Evolutionary conservation across 768 basidiomycete species (phyloP).

Genomic region (Lactarius hatsudake): DNA sequence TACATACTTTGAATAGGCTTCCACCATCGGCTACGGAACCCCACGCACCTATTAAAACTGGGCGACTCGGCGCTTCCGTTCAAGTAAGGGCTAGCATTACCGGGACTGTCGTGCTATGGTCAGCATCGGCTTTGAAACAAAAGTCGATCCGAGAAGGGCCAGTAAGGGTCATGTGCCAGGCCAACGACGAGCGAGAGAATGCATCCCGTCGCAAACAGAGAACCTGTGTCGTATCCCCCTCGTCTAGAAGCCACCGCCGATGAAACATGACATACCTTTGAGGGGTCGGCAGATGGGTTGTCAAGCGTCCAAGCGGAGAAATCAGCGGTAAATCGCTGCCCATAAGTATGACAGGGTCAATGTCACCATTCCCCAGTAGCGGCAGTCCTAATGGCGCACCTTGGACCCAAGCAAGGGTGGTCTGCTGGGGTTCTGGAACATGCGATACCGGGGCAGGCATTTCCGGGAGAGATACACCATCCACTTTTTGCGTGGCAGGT

Average conservation of each 20-base stretch:
- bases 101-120: conserved; percentile 11
- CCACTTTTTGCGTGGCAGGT: background rate
- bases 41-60: conserved; percentile 7
- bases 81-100: conserved; percentile 21
- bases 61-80: conserved; percentile 22
- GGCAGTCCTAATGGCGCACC: conserved; percentile 1
- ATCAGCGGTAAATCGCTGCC: conserved; percentile 14
- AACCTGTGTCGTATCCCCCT: background rate
- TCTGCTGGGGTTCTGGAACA: conserved; percentile 6
- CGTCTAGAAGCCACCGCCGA: background rate
- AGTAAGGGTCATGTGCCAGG: background rate
- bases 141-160: background rate
- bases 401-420: conserved; percentile 9
- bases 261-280: conserved; percentile 34
- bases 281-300: conserved; percentile 35
- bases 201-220: background rate
- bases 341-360: background rate
- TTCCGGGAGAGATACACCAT: background rate
- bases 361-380: background rate
- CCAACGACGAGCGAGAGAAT: background rate
- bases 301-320: conserved; percentile 20
- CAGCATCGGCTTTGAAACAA: background rate
- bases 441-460: background rate
- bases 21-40: background rate
- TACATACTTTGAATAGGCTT: background rate